Evolutionary conservation across 2,329 filamentous ascomycete species (phyloP), one percentile per base, ranked within the genome.

Genomic region (Lachnellula arida): DNA sequence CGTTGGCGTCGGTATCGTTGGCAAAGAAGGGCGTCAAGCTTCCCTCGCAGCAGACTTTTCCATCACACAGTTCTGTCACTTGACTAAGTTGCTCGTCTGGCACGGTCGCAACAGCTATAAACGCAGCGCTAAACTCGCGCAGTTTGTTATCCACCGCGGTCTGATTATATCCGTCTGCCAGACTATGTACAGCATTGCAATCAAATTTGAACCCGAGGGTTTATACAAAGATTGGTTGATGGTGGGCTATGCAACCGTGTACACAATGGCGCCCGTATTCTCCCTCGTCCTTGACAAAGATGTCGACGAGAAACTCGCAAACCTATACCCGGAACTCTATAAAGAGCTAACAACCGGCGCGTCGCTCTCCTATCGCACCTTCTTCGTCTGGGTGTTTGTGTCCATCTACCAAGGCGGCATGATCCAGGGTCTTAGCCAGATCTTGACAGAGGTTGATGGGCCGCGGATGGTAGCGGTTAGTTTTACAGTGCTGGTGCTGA

Each of bases 91-190:
- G 1, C 82, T 99, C n/a, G 91, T 99, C 39, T 99, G 95, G 94
- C 95, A 99, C 70, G 94, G 94, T 1, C 86, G 95, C 34, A 99
- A 99, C 74, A 93, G 87, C 65, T 99, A 99, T 78, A 97, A 97
- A 74, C 85, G 95, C 46, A 91, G 86, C 57, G 94, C 94, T 28
- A 99, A 99, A 74, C 82, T 99, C 23, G 91, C 90, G 0, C 95
- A 97, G 71, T 99, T 99, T 72, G 93, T 99, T 66, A 99, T 99
- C 66, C 95, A 99, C 70, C 88, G 94, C 67, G 94, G 94, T 50
- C 78, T 99, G 46, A 96, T 99, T 67, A 96, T 99, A 68, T 87
- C 85, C 53, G 91, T 97, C 28, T 97, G 92, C 67, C 94, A 99
- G 75, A 97, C 94, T 0, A 91, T 99, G 80, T 99, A 93, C 77